phyloP scores from a whole-genome alignment of 495 filamentous ascomycete species.

The Lophiostoma macrostomum region DNA sequence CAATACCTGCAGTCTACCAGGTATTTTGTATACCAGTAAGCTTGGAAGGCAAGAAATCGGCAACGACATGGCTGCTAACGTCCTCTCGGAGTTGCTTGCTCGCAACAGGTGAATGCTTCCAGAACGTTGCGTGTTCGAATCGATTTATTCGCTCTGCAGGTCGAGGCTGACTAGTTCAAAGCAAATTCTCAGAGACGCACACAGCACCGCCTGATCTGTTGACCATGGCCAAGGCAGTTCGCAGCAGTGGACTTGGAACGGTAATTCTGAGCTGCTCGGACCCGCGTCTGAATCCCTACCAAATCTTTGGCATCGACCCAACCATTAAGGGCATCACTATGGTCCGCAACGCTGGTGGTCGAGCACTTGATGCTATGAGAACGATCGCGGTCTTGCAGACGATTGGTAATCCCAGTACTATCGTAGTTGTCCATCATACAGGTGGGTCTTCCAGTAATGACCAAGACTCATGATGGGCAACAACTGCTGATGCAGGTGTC shows the following conservation, averaged over 20 bases:
- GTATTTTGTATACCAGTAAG: no score
- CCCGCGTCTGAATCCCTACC: slow-evolving; percentile 38
- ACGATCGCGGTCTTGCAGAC: slow-evolving; percentile 35
- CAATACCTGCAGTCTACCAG: no score
- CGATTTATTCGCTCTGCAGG: no score
- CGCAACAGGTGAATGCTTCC: slow-evolving; percentile 3
- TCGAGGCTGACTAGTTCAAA: not conserved
- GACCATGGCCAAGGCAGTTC: slow-evolving; percentile 6
- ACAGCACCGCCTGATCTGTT: slow-evolving; percentile 10
- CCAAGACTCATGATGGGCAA: no score
- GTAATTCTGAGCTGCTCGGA: slow-evolving; percentile 35
- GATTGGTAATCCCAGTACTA: slow-evolving; percentile 31
- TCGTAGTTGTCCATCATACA: slow-evolving; percentile 33
- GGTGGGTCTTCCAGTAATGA: slow-evolving; percentile 8
- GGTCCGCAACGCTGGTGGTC: slow-evolving; percentile 39
- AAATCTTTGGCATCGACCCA: slow-evolving; percentile 36
- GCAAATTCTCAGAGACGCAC: slow-evolving; percentile 10
- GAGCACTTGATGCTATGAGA: slow-evolving; percentile 36
- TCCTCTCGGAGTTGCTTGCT: slow-evolving; percentile 9
- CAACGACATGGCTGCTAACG: slow-evolving; percentile 4
- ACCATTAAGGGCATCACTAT: slow-evolving; percentile 25
- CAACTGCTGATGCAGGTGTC: not conserved
- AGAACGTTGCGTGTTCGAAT: no score
- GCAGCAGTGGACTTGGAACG: slow-evolving; percentile 1
- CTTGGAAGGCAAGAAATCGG: no score